Evolutionary conservation across 495 filamentous ascomycete species (phyloP).

Genomic region (Tuber indicum): DNA sequence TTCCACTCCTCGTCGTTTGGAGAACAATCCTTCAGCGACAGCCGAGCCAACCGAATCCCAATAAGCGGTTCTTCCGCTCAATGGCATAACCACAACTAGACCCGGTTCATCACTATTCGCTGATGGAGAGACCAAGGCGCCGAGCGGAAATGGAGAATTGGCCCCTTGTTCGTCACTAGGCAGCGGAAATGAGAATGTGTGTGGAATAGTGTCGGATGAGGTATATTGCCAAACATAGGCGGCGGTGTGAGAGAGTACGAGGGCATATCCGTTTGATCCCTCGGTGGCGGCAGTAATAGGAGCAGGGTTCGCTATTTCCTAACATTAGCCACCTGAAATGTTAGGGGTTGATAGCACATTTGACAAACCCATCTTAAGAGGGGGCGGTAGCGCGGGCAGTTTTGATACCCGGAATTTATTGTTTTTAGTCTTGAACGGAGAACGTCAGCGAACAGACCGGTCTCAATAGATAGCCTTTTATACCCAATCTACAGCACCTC

Average conservation of each 20-base stretch:
- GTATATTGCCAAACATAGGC: constrained; percentile 88
- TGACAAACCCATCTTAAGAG: constrained; percentile 51
- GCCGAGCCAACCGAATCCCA: constrained; percentile 72
- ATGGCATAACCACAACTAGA: constrained; percentile 73
- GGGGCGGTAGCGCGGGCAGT: constrained; percentile 71
- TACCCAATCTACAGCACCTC: constrained; percentile 37
- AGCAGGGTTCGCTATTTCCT: constrained; percentile 15
- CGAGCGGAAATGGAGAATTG: constrained; percentile 63
- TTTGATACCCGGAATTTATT: constrained; percentile 79
- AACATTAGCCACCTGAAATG: constrained; percentile 29
- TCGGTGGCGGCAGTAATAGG: constrained; percentile 43
- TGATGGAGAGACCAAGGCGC: constrained; percentile 66
- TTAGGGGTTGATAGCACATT: constrained; percentile 32
- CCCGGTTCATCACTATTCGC: constrained; percentile 70
- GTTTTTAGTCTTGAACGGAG: constrained; percentile 63
- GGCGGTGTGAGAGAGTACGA: constrained; percentile 69
- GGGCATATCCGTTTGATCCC: constrained; percentile 61
- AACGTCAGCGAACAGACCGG: constrained; percentile 17
- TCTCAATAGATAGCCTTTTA: constrained; percentile 7
- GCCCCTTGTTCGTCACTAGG: constrained; percentile 55
- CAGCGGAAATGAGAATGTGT: constrained; percentile 68
- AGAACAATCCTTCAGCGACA: constrained; percentile 40
- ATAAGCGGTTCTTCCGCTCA: constrained; percentile 76
- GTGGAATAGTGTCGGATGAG: constrained; percentile 55
- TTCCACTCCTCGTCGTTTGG: constrained; percentile 54